A percentile compares a stretch with the other conserved stretches of the same genome.
These are phyloP conservation scores for Cladosporium sp. DNA, from an alignment of 2,329 filamentous ascomycete genomes.

Conservation along the genomic window DNA sequence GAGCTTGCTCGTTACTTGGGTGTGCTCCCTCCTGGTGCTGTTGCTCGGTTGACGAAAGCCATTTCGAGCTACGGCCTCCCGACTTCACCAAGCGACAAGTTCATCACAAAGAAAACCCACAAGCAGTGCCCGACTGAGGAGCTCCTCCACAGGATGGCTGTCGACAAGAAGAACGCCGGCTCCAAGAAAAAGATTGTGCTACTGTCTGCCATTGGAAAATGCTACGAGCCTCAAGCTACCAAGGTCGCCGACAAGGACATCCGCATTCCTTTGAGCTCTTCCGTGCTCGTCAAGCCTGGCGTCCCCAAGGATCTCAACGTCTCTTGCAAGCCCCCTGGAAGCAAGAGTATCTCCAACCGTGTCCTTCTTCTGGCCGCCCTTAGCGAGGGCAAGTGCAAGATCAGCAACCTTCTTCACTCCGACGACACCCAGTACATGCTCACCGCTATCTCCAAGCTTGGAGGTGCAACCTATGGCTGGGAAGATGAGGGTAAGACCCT, in stretches of 20 bases:
- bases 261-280: slow-evolving; percentile 73
- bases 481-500: slow-evolving; percentile 90
- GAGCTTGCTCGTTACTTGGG: slow-evolving; percentile 88
- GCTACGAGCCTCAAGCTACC: slow-evolving; percentile 80
- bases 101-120: slow-evolving; percentile 75
- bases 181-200: slow-evolving; percentile 94
- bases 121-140: slow-evolving; percentile 84
- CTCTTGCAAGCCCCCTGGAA: slow-evolving; percentile 82
- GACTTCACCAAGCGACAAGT: slow-evolving; percentile 76
- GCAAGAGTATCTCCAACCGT: slow-evolving; percentile 95
- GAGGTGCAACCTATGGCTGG: slow-evolving; percentile 86
- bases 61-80: slow-evolving; percentile 91
- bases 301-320: slow-evolving; percentile 62
- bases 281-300: slow-evolving; percentile 67
- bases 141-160: slow-evolving; percentile 86
- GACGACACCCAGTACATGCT: slow-evolving; percentile 98
- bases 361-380: slow-evolving; percentile 91
- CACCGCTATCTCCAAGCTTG: slow-evolving; percentile 77
- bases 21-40: slow-evolving; percentile 76
- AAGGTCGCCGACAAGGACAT: slow-evolving; percentile 84
- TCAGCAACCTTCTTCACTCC: slow-evolving; percentile 90
- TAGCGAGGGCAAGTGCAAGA: slow-evolving; percentile 75
- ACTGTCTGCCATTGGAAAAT: slow-evolving; percentile 82
- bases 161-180: slow-evolving; percentile 98
- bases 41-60: slow-evolving; percentile 85